Percentiles rank a stretch among this genome's conserved stretches.
Conservation (phyloP, 441 rosid genomes). For the Capsella rubella region DNA sequence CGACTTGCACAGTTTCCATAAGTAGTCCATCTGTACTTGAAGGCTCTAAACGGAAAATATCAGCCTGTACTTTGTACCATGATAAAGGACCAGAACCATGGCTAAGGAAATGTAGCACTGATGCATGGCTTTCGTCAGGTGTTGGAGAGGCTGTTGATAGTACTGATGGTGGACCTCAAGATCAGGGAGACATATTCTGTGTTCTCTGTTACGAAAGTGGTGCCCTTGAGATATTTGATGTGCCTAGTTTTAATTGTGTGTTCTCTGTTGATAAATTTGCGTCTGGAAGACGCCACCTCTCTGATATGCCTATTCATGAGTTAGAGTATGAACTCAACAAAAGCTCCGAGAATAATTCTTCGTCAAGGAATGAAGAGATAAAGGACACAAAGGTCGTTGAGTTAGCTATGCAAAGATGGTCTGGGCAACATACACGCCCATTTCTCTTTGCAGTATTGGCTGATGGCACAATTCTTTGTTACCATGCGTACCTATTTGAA, state of each 20-base stretch:
- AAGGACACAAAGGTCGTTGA: constrained; percentile 79
- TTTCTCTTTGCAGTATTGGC: constrained; percentile 89
- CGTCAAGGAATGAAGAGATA: constrained; percentile 69
- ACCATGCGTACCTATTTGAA: constrained; percentile 93
- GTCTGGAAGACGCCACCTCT: constrained; percentile 82
- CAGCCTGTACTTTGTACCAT: constrained; percentile 93
- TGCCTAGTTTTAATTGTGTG: constrained; percentile 85
- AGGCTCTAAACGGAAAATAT: constrained; percentile 64
- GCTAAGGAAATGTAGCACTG: constrained; percentile 94
- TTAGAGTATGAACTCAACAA: constrained; percentile 52
- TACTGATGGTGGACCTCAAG: constrained; percentile 82
- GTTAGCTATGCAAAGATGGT: constrained; percentile 96
- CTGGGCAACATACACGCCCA: constrained; percentile 86
- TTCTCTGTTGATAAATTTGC: constrained; percentile 85
- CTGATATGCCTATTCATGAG: constrained; percentile 63
- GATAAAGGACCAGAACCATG: constrained; percentile 97
- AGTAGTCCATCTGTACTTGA: constrained; percentile 73
- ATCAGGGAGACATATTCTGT: constrained; percentile 95
- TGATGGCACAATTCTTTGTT: constrained; percentile 95
- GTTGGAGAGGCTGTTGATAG: constrained; percentile 84
- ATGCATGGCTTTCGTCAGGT: constrained; percentile 98
- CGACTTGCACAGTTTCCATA: constrained; percentile 81
- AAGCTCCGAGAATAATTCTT: constrained; percentile 61
- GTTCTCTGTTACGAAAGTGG: constrained; percentile 86
- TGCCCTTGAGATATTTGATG: constrained; percentile 92